Base-by-base conservation (phyloP, 2,329 filamentous ascomycete species). In the Samsoniella hepiali region DNA sequence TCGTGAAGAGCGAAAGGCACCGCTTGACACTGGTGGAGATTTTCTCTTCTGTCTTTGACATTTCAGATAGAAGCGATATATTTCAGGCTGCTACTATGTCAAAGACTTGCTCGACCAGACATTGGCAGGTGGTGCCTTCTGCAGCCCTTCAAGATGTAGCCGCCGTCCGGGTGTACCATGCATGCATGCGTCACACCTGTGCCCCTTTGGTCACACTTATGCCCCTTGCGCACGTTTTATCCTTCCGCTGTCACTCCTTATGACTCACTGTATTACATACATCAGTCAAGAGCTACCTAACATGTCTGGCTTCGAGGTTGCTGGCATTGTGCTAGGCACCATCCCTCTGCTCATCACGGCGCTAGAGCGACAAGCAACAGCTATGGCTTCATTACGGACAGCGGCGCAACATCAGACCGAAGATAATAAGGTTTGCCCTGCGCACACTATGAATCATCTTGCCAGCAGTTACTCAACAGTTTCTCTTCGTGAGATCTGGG, bases 221-320 rank as follows among this genome's bases (percentile, higher is more conserved):
- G 36, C 36, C 11, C 11, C 7, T 38, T 10, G 22, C 22, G 22
- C 22, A 22, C 2, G 11, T 7, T 5, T 15, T 3, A 50, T n/a
- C 5, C 7, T n/a, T 10, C 22, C 22, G 22, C 1, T 1, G 22
- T 22, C 22, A 22, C 22, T 22, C 22, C 22, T 22, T 22, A 1
- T 22, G 1, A 22, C n/a, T 22, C 1, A 22, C 22, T 22, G 22
- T 22, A 1, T 22, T 1, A 22, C 22, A 22, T 22, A 22, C 22
- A 22, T 22, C 22, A 22, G 22, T 22, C 22, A n/a, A 17, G 32
- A 13, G 27, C 22, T 32, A 6, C 17, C 10, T 11, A 5, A 7
- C 4, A 65, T 65, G 67, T 67, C 65, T 10, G 68, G 68, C 0
- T 56, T 69, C 1, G 68, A 69, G 9, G 45, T 67, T 0, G 66